A percentile compares a stretch with the other conserved stretches of the same genome.
phyloP scores from a whole-genome alignment of 1,284 basidiomycete species.

The Cryptococcus wingfieldii region DNA sequence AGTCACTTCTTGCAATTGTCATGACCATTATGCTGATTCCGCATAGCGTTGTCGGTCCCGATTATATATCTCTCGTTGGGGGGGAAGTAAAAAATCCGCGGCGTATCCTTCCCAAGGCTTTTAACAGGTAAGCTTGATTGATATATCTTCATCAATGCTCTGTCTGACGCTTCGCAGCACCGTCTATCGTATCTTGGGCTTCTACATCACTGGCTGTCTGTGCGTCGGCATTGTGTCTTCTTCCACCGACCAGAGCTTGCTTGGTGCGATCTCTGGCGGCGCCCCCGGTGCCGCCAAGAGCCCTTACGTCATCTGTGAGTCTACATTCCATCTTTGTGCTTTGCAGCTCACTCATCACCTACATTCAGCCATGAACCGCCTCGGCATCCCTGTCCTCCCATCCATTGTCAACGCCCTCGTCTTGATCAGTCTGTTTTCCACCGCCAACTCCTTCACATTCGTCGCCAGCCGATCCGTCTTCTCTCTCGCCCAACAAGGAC shows the following conservation, averaged over 20 bases:
- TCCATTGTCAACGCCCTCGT: conserved; percentile 42
- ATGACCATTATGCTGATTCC: neutral
- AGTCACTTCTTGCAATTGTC: conserved; percentile 1
- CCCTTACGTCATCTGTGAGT: conserved; percentile 34
- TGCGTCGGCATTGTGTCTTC: conserved; percentile 29
- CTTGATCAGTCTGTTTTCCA: conserved; percentile 18
- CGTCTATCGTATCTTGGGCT: conserved; percentile 35
- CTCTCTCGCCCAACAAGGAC: conserved; percentile 50
- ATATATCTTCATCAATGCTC: too few relatives aligned
- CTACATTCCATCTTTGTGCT: neutral
- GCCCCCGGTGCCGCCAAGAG: conserved; percentile 22
- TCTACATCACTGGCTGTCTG: conserved; percentile 35
- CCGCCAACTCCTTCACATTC: conserved; percentile 20
- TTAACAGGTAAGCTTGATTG: conserved; percentile 17
- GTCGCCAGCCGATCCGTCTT: conserved; percentile 45
- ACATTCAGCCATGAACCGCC: conserved; percentile 36
- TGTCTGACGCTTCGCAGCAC: conserved; percentile 4
- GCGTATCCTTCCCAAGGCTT: conserved; percentile 37
- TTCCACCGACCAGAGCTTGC: conserved; percentile 17
- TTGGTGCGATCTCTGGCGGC: conserved; percentile 26
- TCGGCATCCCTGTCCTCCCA: conserved; percentile 40
- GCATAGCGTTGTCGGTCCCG: conserved; percentile 22
- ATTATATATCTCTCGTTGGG: conserved; percentile 30
- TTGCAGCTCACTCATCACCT: neutral
- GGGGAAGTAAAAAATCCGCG: conserved; percentile 34